These are phyloP conservation scores for Bromus sterilis DNA, from an alignment of 176 grass and related monocot species.

Conservation along the genomic window DNA sequence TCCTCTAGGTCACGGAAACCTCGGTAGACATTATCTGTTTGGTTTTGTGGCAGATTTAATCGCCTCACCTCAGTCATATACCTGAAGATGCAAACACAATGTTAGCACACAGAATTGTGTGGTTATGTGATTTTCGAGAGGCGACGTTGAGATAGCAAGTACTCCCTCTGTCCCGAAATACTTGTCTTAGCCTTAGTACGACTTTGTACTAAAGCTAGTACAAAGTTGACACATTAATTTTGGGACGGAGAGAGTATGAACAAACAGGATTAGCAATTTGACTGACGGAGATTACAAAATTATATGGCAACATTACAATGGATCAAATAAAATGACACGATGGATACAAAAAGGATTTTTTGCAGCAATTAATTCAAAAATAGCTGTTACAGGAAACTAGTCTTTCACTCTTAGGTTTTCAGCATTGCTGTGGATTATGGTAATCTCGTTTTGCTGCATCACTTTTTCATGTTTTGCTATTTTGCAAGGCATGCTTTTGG, in stretches of 20 bases:
- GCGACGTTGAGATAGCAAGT: neutral
- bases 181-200: too few species aligned
- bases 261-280: neutral
- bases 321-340: neutral
- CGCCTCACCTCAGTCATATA: constrained; percentile 90
- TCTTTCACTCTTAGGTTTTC: neutral
- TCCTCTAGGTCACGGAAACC: constrained; percentile 89
- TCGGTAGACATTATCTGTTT: constrained; percentile 65
- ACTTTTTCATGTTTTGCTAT: neutral
- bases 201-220: too few species aligned
- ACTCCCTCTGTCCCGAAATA: too few species aligned
- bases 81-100: constrained; percentile 38
- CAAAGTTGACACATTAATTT: too few species aligned
- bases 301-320: neutral
- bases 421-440: neutral
- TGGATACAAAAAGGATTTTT: neutral
- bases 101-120: neutral
- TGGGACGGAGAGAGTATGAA: too few species aligned
- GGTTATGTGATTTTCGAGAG: neutral
- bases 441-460: neutral
- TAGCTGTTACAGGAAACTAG: neutral
- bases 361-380: neutral
- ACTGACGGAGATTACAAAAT: neutral
- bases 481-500: neutral
- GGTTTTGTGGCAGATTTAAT: constrained; percentile 70